Evolutionary conservation across 345 rosid species (phyloP).

Genomic region (Syzygium aqueum): DNA sequence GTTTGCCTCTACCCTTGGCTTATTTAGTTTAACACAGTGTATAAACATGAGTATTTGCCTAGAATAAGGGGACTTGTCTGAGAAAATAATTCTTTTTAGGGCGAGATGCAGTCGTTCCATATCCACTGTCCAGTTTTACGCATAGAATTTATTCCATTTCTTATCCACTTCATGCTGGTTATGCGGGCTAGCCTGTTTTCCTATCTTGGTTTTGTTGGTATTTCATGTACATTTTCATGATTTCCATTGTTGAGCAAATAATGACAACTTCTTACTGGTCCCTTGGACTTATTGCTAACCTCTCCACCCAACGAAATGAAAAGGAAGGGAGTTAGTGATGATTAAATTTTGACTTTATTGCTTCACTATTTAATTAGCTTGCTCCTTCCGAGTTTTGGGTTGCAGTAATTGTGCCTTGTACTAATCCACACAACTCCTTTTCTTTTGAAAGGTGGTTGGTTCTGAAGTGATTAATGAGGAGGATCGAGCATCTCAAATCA

Average conservation of each 20-base stretch:
- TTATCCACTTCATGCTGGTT: neutral
- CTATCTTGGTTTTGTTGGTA: neutral
- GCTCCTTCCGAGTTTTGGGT: neutral
- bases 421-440: neutral
- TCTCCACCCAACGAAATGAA: neutral
- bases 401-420: neutral
- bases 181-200: neutral
- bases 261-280: neutral
- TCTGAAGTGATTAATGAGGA: conserved; percentile 52
- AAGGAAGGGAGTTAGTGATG: neutral
- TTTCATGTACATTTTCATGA: neutral
- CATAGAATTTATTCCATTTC: neutral
- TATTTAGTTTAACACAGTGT: neutral
- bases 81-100: neutral
- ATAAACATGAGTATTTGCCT: neutral
- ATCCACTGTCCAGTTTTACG: neutral
- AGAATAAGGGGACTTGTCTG: neutral
- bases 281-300: neutral
- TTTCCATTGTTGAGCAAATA: neutral
- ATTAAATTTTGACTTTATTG: neutral
- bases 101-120: neutral
- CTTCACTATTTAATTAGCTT: neutral
- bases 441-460: conserved; percentile 43
- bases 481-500: conserved; percentile 69
- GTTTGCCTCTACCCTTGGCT: neutral